Percentiles rank a stretch among this genome's conserved stretches.
Evolutionary conservation across 148 eudicot species (phyloP).

Genomic region (Rhododendron williamsianum): DNA sequence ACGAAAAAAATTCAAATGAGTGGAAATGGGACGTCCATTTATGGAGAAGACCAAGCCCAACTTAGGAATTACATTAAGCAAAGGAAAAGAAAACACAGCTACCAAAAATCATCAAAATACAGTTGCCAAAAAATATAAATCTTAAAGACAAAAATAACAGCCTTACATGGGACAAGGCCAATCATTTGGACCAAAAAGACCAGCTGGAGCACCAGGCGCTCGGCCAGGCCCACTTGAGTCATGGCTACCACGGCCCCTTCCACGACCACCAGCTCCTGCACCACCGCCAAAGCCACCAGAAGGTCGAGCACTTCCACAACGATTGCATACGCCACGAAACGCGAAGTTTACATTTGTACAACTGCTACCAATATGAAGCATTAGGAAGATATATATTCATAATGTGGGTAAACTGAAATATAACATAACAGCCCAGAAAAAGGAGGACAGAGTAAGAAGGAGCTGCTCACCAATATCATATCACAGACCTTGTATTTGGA

Average conservation of each 20-base stretch:
- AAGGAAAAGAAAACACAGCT: neutral
- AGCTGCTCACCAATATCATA: constrained; percentile 97
- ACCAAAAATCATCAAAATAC: neutral
- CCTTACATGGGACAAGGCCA: constrained; percentile 99
- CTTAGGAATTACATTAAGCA: neutral
- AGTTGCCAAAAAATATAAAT: neutral
- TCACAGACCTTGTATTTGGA: constrained; percentile 99
- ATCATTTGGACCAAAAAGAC: constrained; percentile 97
- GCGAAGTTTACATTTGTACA: constrained; percentile 94
- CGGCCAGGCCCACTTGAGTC: constrained; percentile 56
- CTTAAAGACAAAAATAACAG: neutral
- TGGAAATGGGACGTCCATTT: neutral
- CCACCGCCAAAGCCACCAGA: constrained; percentile 69
- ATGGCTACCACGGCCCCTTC: constrained; percentile 76
- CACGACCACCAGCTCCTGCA: constrained; percentile 75
- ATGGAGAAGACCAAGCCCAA: neutral
- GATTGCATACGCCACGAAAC: constrained; percentile 97
- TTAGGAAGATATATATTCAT: constrained; percentile 24
- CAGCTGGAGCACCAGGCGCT: constrained; percentile 56
- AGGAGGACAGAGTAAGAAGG: constrained; percentile 43
- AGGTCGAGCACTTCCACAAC: constrained; percentile 98
- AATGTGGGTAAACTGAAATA: neutral
- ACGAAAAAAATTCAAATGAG: neutral
- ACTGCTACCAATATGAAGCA: constrained; percentile 43
- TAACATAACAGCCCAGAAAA: constrained; percentile 10